Conservation (phyloP, 2,329 filamentous ascomycete genomes). For the Aspergillus clavatus region DNA sequence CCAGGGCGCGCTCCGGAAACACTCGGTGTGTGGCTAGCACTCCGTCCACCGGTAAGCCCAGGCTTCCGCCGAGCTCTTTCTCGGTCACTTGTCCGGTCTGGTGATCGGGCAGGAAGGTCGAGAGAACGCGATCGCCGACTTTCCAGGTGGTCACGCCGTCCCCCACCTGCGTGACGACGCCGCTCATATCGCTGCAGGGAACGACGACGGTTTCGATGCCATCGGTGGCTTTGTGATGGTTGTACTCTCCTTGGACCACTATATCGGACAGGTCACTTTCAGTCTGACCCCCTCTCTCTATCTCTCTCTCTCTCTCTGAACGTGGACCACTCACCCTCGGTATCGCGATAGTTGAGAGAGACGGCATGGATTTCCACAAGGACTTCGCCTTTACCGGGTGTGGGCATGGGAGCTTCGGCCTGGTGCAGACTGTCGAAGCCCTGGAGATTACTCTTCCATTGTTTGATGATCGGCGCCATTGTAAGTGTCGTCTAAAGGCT, state of each 20-base stretch:
- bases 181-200: conserved; percentile 68
- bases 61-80: conserved; percentile 51
- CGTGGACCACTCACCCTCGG: conserved; percentile 26
- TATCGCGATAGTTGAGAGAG: conserved; percentile 51
- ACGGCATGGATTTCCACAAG: conserved; percentile 51
- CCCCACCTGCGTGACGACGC: conserved; percentile 52
- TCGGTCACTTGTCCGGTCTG: conserved; percentile 56
- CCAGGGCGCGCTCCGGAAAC: conserved; percentile 37
- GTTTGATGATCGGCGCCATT: conserved; percentile 22
- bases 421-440: conserved; percentile 52
- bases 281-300: not conserved
- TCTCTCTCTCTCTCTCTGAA: too few relatives aligned
- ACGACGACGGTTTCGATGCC: conserved; percentile 45
- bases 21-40: conserved; percentile 42
- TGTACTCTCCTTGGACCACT: conserved; percentile 64
- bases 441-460: conserved; percentile 54
- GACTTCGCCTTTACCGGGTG: conserved; percentile 50
- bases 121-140: conserved; percentile 61
- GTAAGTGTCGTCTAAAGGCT: not conserved
- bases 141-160: conserved; percentile 46
- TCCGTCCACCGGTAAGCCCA: conserved; percentile 56
- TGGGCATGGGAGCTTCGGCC: conserved; percentile 44
- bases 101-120: conserved; percentile 54
- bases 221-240: conserved; percentile 55
- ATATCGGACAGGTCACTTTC: not conserved